These are phyloP conservation scores for Trichoderma atroviride DNA, from an alignment of 2,329 filamentous ascomycete species.

Conservation along the genomic window DNA sequence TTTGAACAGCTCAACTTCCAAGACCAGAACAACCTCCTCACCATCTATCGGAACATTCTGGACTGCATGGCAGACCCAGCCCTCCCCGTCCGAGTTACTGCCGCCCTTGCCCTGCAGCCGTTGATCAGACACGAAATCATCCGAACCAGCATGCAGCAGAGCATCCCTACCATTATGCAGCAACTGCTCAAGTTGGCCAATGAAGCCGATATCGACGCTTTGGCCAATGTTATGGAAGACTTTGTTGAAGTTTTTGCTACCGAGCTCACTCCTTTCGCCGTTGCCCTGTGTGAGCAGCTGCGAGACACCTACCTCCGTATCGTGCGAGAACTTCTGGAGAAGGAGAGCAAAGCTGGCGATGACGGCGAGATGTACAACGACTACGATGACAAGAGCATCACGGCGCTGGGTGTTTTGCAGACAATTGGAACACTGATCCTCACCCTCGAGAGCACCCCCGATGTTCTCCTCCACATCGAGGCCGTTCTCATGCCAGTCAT, in stretches of 20 bases:
- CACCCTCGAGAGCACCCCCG: constrained; percentile 93
- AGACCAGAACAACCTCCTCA: constrained; percentile 90
- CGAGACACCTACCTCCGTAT: constrained; percentile 96
- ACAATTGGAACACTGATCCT: constrained; percentile 97
- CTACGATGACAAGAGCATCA: constrained; percentile 99
- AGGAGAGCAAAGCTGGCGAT: constrained; percentile 75
- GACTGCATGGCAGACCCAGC: constrained; percentile 96
- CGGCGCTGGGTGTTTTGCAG: constrained; percentile 91
- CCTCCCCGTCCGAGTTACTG: constrained; percentile 90
- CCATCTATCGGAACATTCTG: constrained; percentile 95
- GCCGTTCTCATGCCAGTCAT: constrained; percentile 97
- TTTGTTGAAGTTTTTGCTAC: constrained; percentile 99
- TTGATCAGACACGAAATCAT: constrained; percentile 95
- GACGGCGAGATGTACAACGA: constrained; percentile 83
- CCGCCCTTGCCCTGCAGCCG: constrained; percentile 89
- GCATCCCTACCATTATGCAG: constrained; percentile 99
- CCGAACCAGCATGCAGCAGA: constrained; percentile 92
- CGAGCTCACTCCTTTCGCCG: constrained; percentile 94
- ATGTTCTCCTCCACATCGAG: constrained; percentile 92
- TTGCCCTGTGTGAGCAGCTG: constrained; percentile 92
- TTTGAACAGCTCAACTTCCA: constrained; percentile 98
- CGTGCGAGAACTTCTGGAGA: constrained; percentile 85
- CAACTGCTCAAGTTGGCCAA: constrained; percentile 96
- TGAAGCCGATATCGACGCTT: constrained; percentile 94
- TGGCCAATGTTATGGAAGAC: constrained; percentile 99